Evolutionary conservation across 306 rosid species (phyloP), one percentile per base, ranked within the genome.

Genomic region (Astragalus glycyphyllos): DNA sequence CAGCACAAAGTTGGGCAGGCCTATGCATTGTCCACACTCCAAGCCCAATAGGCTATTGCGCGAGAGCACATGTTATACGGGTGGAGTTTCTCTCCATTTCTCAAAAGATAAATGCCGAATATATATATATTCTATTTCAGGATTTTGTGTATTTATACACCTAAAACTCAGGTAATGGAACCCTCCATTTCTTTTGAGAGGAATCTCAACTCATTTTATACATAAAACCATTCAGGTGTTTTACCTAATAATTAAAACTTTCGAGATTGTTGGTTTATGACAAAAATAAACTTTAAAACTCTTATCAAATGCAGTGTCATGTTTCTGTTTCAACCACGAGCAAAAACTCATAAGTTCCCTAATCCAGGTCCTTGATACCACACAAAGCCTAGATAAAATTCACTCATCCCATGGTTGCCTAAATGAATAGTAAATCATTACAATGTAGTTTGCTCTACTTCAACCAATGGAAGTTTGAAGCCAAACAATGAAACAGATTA

Each of bases 281-380:
- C 49, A 73, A 35, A 29, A 40, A 47, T 64, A 51, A 31, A 65
- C 20, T 42, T 54, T 6, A 64, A 35, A 57, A 55, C 48, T 29
- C 71, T 45, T 16, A 60, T 0, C 31, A 77, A 55, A 60, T 26
- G 40, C 69, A 71, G 38, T 26, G 17, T 40, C 57, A 53, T 11
- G 57, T 31, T 56, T 46, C 41, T 29, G 38, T 17, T 20, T 60
- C 40, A 49, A 67, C 37, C 57, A 71, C 55, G 66, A 72, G 37
- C 34, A 80, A 57, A 66, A 51, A 13, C 29, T 51, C 57, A 58
- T 6, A 57, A 65, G 17, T 38, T 50, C 63, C 35, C 46, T 31
- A 42, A 17, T 41, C 49, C 42, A 65, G n/a, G 37, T 75, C 48
- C 51, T 20, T 55, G 53, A 65, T 50, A 23, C 58, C 44, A 74